phyloP scores from a whole-genome alignment of 768 basidiomycete species.

The Termitomyces sp. region DNA sequence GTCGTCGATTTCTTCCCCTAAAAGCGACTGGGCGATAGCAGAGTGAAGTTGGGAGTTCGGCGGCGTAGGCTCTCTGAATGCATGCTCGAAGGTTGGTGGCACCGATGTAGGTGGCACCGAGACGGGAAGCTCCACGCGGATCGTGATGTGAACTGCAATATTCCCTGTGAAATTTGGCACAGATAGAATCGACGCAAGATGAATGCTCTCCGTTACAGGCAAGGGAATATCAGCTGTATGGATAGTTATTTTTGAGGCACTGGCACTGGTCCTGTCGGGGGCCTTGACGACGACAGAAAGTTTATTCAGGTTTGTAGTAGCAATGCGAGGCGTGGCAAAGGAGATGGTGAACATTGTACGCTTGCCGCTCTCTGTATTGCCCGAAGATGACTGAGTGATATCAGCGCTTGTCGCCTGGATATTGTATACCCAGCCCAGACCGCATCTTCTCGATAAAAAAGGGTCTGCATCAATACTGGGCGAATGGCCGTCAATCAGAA shows the following conservation, averaged over 20 bases:
- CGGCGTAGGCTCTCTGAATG: neutral
- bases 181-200: neutral
- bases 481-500: neutral
- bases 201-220: neutral
- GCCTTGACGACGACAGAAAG: neutral
- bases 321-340: neutral
- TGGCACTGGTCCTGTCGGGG: neutral
- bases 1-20: conserved; percentile 13
- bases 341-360: neutral
- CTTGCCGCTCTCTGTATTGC: neutral
- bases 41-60: conserved; percentile 2
- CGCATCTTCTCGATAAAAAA: neutral
- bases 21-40: conserved; percentile 12
- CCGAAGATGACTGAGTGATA: neutral
- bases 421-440: neutral
- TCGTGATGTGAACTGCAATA: neutral
- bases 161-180: neutral
- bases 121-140: neutral
- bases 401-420: neutral
- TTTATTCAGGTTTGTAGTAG: neutral
- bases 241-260: neutral
- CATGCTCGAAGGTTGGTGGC: neutral
- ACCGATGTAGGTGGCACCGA: neutral
- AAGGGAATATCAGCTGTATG: neutral
- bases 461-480: neutral